Evolutionary conservation across 805 yeast species (phyloP).

Genomic region (Candida coleopterorum): DNA sequence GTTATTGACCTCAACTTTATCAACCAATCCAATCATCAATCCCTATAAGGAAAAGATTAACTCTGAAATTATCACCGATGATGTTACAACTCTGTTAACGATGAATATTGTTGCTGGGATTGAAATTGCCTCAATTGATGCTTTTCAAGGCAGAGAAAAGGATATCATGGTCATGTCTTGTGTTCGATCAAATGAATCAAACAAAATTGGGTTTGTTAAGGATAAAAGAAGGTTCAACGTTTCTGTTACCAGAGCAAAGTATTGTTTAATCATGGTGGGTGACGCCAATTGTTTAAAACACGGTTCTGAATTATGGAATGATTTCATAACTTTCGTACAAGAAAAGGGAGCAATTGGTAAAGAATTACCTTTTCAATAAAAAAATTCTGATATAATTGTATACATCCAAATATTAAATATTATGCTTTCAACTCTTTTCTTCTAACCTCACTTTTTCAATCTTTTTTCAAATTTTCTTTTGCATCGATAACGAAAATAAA

Average conservation of each 20-base stretch:
- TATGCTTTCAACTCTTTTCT: no score
- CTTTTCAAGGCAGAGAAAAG: conserved; percentile 58
- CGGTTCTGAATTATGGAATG: conserved; percentile 48
- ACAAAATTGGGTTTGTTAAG: conserved; percentile 74
- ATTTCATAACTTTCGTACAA: conserved; percentile 40
- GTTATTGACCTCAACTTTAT: conserved; percentile 46
- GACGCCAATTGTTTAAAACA: conserved; percentile 38
- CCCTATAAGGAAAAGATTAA: conserved; percentile 45
- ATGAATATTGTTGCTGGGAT: conserved; percentile 44
- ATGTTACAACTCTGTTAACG: conserved; percentile 42
- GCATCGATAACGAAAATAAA: conserved; percentile 1
- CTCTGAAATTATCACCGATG: conserved; percentile 59
- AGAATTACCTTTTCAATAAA: conserved; percentile 6
- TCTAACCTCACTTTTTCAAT: no score
- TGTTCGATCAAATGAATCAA: conserved; percentile 63
- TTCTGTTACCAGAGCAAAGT: conserved; percentile 83
- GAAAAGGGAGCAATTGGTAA: conserved; percentile 15
- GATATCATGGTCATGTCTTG: conserved; percentile 49
- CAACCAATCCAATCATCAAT: conserved; percentile 49
- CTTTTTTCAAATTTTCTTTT: neutral
- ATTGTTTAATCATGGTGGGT: conserved; percentile 55
- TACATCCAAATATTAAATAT: no score
- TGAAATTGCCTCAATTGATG: conserved; percentile 57
- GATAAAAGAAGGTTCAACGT: conserved; percentile 87
- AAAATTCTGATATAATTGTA: no score